Evolutionary conservation across 352 stramenopile species (phyloP).

Genomic region (Albugo candida): DNA sequence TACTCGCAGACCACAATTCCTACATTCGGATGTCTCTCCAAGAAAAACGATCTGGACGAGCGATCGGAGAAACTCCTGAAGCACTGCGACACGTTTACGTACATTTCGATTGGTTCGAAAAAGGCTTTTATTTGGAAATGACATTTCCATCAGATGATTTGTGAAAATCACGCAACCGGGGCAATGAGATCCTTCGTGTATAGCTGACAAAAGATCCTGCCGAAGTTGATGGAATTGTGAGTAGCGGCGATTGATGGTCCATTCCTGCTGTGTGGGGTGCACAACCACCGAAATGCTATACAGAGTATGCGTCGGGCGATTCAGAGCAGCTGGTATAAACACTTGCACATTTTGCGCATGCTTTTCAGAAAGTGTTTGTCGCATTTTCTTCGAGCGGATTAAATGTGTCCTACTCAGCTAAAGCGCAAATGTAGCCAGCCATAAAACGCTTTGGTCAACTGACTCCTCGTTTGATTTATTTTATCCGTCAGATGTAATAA

Average conservation of each 20-base stretch:
- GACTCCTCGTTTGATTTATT: neutral
- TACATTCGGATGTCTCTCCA: constrained; percentile 41
- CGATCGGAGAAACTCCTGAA: constrained; percentile 61
- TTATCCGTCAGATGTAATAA: neutral
- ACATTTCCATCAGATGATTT: constrained; percentile 31
- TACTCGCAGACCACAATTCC: constrained; percentile 35
- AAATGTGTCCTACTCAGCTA: too few species aligned
- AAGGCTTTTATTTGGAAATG: constrained; percentile 44
- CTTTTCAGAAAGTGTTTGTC: too few species aligned
- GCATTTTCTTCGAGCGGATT: too few species aligned
- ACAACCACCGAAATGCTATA: constrained; percentile 72
- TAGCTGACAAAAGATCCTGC: constrained; percentile 25
- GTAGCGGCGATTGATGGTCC: constrained; percentile 72
- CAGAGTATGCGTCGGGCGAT: constrained; percentile 61
- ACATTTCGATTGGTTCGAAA: constrained; percentile 55
- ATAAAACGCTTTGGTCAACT: neutral
- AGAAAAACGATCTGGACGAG: constrained; percentile 49
- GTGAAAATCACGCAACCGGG: constrained; percentile 45
- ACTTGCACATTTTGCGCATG: constrained; percentile 22
- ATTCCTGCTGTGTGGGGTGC: constrained; percentile 57
- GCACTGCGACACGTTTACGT: constrained; percentile 31
- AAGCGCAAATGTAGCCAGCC: too few species aligned
- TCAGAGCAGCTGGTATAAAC: constrained; percentile 65
- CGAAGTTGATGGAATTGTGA: constrained; percentile 70
- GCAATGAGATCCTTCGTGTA: constrained; percentile 18